Base-by-base conservation (phyloP, 345 rosid species). In the Camelina neglecta region DNA sequence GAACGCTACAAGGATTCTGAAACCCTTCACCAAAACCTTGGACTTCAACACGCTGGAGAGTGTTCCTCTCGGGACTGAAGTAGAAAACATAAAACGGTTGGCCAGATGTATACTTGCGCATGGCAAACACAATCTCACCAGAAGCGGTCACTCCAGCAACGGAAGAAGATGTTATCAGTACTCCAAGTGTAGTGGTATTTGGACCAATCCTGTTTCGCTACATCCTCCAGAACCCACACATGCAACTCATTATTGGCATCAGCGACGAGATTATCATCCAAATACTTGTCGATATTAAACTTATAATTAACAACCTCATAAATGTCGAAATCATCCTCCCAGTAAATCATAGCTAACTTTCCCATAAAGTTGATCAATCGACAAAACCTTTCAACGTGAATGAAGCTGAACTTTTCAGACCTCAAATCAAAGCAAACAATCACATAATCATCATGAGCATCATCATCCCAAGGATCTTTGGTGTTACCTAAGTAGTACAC, bases 71-170 rank as follows among this genome's bases (percentile, higher is more conserved):
- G 54, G 23, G 54, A 49, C 8, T 49, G 54, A 49, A 49, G 57
- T 51, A 51, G 29, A 51, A 51, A 20, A 51, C 57, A 20, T 51
- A 51, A 21, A 51, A 51, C 57, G 57, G 57, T 51, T 49, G 5
- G 0, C 10, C 4, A 9, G 29, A 1, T 4, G 57, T 51, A 21
- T 51, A 51, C 15, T 51, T 51, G 54, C 23, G 54, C 57, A 21
- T 51, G 6, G 56, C 10, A 20, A 51, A 51, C 2, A 51, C 55
- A 1, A 51, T 51, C 4, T 51, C 29, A 51, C 23, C 54, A 1
- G 4, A 6, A 8, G 23, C 54, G 2, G 54, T 49, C 23, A 3
- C 54, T 49, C 54, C 54, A 49, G 4, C 54, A 0, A 49, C 23
- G 10, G 23, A 49, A 8, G 23, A 49, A 16, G 2, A 7, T 8